Conservation (phyloP, 2,329 filamentous ascomycete species). For the Teratosphaeria pseudoeucalypti region DNA sequence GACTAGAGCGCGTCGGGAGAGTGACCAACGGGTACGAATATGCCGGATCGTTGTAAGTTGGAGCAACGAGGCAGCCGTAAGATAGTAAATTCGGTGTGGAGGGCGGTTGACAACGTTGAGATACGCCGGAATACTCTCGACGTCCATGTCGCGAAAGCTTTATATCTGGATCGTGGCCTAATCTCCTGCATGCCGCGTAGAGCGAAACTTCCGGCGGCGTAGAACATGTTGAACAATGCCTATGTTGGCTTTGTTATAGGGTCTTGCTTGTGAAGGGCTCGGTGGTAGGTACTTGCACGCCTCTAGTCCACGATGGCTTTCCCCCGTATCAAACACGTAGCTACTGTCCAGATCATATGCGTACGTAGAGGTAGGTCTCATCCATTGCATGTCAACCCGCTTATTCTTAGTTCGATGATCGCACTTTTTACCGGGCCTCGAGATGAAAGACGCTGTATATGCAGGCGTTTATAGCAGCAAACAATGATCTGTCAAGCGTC, state of each 20-base stretch:
- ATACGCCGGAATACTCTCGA: not conserved
- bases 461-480: not conserved
- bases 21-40: not conserved
- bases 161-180: not conserved
- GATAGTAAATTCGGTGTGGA: not conserved
- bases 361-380: not conserved
- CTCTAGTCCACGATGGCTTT: not conserved
- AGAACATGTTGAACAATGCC: not conserved
- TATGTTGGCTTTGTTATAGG: not conserved
- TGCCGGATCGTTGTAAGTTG: not conserved
- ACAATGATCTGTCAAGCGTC: not conserved
- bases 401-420: not conserved
- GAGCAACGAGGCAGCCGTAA: not conserved
- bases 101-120: not conserved
- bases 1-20: not conserved
- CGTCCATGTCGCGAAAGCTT: not conserved
- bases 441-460: not conserved
- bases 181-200: not conserved
- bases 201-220: not conserved
- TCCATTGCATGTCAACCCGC: not conserved
- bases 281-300: not conserved
- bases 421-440: not conserved
- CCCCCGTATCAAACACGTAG: not conserved
- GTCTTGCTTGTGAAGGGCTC: not conserved
- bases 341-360: not conserved